These are phyloP conservation scores for Nothopassalora personata DNA, from an alignment of 2,329 filamentous ascomycete genomes.

Conservation along the genomic window DNA sequence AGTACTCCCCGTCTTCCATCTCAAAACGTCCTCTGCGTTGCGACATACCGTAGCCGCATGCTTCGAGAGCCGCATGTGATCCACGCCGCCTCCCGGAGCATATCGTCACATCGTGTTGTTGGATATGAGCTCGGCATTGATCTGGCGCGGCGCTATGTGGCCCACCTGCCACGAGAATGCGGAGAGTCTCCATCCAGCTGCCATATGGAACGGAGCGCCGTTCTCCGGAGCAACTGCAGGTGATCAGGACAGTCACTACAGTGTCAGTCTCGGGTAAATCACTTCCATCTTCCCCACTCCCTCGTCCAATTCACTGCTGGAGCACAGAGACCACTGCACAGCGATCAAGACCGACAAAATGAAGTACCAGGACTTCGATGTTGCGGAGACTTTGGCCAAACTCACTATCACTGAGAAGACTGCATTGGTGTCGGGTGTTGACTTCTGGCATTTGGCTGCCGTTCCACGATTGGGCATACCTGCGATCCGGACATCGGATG, in stretches of 20 bases:
- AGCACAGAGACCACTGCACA: not conserved
- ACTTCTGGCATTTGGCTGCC: constrained; percentile 65
- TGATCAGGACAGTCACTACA: too few species aligned
- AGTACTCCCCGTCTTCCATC: not conserved
- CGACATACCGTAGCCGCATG: not conserved
- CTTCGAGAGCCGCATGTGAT: not conserved
- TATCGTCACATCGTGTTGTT: too few species aligned
- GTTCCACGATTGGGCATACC: constrained; percentile 58
- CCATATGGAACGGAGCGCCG: not conserved
- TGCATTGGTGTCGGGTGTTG: constrained; percentile 37
- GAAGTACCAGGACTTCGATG: constrained; percentile 26
- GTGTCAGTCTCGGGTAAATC: too few species aligned
- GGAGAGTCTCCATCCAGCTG: not conserved
- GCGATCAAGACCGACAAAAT: not conserved
- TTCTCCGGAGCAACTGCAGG: not conserved
- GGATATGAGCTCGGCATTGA: too few species aligned
- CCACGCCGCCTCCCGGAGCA: not conserved
- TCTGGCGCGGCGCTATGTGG: not conserved
- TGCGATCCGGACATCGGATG: constrained; percentile 61
- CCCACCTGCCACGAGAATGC: not conserved
- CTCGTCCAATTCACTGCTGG: too few species aligned
- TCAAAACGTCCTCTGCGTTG: not conserved
- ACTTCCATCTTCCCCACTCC: too few species aligned
- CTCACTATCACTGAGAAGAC: constrained; percentile 31
- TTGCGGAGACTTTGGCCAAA: constrained; percentile 27